Conservation (phyloP, 495 filamentous ascomycete genomes). For the Coniosporium apollinis region DNA sequence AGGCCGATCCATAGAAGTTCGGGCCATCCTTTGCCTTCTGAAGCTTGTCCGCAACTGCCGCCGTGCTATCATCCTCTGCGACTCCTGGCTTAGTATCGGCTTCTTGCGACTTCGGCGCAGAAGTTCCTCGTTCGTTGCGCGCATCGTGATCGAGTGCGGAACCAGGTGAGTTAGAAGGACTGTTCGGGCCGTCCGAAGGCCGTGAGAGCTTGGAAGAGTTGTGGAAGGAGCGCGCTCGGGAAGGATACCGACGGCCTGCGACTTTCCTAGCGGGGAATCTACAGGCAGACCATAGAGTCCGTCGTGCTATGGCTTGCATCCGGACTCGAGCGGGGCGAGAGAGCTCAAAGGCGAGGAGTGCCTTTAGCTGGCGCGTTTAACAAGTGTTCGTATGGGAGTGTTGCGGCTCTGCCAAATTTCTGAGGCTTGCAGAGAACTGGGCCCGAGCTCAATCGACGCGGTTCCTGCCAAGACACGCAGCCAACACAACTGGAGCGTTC, state of each 20-base stretch:
- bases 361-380: no score
- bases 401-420: no score
- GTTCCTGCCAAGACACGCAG: no score
- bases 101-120: background rate
- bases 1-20: conserved; percentile 15
- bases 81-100: conserved; percentile 1
- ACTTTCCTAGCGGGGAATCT: conserved; percentile 10
- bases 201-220: conserved; percentile 7
- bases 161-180: conserved; percentile 6
- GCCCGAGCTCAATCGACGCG: no score
- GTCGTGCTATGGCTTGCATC: conserved; percentile 14
- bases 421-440: no score
- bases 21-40: conserved; percentile 8
- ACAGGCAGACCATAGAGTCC: conserved; percentile 10
- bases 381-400: no score
- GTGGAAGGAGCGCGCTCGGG: conserved; percentile 12
- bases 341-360: no score
- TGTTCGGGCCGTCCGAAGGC: conserved; percentile 9
- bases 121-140: background rate
- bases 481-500: background rate
- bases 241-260: conserved; percentile 17
- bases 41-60: conserved; percentile 4
- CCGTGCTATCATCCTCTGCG: background rate
- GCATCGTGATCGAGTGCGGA: background rate
- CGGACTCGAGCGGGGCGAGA: no score